Base-by-base conservation (phyloP, 2,329 filamentous ascomycete species). In the Dendryphion nanum region DNA sequence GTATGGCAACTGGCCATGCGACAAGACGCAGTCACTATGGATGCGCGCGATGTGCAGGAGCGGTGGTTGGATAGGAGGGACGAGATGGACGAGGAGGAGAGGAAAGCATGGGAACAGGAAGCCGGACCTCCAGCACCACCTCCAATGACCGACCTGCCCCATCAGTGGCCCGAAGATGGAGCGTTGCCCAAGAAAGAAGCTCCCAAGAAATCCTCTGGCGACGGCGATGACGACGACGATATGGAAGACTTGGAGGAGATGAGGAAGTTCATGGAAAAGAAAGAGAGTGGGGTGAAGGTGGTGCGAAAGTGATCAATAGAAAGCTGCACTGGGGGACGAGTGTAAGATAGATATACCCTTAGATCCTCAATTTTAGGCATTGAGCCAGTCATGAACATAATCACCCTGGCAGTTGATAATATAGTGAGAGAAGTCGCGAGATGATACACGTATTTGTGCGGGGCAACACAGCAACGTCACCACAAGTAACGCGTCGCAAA, bases 1-100 rank as follows among this genome's bases (percentile, higher is more conserved):
- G 81, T 98, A n/a, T 98, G 93, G 93, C 88, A 94, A 58, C 83
- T 97, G 30, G 89, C 93, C 3, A 95, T 97, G 81, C 81, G 89
- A 40, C 78, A 83, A 45, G 77, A 78, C 2, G 70, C 77, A 50
- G 77, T 77, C 41, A 79, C 82, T 23, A 82, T 95, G 75, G 89
- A 94, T 54, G 82, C 89, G 7, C 75, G 84, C 42, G 91, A 98
- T 66, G 83, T 97, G 47, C 93, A 98, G 68, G 93, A 98, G 70
- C 78, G 93, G 44, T 98, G 93, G 93, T 72, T 98, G 20, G 91
- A 97, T 67, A 77, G 83, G 28, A 93, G 90, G 61, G 90, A 90
- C 13, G 88, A 85, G 48, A 89, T 88, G 57, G 93, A 98, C 64
- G 83, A 84, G 51, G 70, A 82, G 43, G 93, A 97, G 72, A 73